A percentile compares a stretch with the other conserved stretches of the same genome.
phyloP scores from a whole-genome alignment of 768 basidiomycete genomes.

The Suillus alpinus region DNA sequence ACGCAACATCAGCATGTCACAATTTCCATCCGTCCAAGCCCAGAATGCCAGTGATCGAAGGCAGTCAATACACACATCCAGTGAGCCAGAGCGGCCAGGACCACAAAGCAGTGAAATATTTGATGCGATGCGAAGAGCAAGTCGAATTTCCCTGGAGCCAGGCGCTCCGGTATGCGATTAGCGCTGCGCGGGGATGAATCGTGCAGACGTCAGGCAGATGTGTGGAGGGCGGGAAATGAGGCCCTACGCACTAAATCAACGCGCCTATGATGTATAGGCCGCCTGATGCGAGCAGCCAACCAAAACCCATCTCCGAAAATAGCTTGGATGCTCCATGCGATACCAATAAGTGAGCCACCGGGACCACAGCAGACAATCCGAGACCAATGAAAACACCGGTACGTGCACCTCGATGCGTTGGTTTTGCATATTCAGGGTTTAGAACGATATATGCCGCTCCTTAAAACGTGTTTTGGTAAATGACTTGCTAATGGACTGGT shows the following conservation, averaged over 20 bases:
- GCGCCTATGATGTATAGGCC: conserved; percentile 77
- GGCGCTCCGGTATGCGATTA: conserved; percentile 75
- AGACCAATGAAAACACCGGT: conserved; percentile 78
- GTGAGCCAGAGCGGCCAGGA: conserved; percentile 68
- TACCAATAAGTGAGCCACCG: conserved; percentile 61
- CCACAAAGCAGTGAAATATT: conserved; percentile 83
- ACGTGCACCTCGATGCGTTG: conserved; percentile 71
- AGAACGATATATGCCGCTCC: conserved; percentile 75
- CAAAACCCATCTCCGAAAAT: conserved; percentile 62
- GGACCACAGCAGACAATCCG: conserved; percentile 67
- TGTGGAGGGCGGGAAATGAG: conserved; percentile 28
- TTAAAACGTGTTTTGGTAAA: conserved; percentile 23
- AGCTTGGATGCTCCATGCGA: conserved; percentile 57
- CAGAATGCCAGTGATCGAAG: conserved; percentile 57
- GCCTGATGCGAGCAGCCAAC: conserved; percentile 69
- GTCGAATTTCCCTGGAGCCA: conserved; percentile 77
- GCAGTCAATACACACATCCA: conserved; percentile 56
- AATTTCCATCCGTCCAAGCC: conserved; percentile 16
- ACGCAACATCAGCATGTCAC: conserved; percentile 16
- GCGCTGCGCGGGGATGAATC: conserved; percentile 58
- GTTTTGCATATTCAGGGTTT: conserved; percentile 72
- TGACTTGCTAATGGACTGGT: conserved; percentile 11
- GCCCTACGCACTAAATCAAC: conserved; percentile 67
- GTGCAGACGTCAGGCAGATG: conserved; percentile 18
- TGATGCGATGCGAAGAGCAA: conserved; percentile 80